A percentile compares a stretch with the other conserved stretches of the same genome.
phyloP scores from a whole-genome alignment of 306 rosid genomes.

The Quercus agrifolia region DNA sequence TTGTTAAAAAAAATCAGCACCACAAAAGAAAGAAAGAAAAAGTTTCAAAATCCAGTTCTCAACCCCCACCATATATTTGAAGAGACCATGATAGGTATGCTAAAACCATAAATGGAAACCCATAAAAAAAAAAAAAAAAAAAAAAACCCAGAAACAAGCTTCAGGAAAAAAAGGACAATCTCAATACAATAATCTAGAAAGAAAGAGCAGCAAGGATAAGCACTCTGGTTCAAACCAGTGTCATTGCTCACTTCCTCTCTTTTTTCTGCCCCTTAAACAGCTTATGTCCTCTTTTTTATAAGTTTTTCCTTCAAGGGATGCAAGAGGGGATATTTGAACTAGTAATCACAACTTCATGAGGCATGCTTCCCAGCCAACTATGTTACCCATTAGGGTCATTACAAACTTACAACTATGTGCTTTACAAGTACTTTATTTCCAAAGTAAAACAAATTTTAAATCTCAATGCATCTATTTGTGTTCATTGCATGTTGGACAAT shows the following conservation, averaged over 20 bases:
- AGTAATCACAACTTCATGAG: too few species aligned
- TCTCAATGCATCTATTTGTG: not conserved
- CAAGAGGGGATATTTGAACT: too few species aligned
- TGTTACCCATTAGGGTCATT: too few species aligned
- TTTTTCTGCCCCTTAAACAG: too few species aligned
- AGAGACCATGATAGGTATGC: not conserved
- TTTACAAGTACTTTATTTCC: not conserved
- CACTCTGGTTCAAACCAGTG: too few species aligned
- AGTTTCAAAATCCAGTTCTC: not conserved
- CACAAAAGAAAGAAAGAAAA: slow-evolving; percentile 9
- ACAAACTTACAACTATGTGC: too few species aligned
- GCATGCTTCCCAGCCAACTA: too few species aligned
- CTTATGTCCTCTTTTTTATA: too few species aligned
- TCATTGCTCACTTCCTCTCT: too few species aligned
- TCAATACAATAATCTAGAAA: not conserved
- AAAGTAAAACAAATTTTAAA: not conserved
- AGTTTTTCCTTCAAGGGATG: too few species aligned
- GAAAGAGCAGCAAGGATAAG: not conserved
- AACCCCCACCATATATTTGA: not conserved
- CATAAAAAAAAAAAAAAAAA: too few species aligned
- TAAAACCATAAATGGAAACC: not conserved
- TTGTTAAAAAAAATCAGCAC: slow-evolving; percentile 26
- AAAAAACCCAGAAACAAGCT: too few species aligned
- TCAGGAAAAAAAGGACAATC: not conserved
- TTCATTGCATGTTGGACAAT: not conserved